Conservation (phyloP, 2,329 filamentous ascomycete species). For the Cordyceps militaris region DNA sequence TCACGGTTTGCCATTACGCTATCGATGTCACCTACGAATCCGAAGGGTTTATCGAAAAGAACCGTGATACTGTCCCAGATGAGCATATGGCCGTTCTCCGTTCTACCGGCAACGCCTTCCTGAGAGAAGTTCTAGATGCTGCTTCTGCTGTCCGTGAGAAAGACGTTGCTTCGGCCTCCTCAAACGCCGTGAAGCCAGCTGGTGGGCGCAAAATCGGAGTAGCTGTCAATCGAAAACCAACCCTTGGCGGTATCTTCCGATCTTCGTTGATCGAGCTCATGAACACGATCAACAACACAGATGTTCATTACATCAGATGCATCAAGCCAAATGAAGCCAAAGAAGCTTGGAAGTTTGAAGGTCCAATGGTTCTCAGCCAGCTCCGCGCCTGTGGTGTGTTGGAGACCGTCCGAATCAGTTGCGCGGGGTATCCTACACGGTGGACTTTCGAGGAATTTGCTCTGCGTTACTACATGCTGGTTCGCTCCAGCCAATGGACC, state of each 20-base stretch:
- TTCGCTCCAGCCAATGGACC: constrained; percentile 84
- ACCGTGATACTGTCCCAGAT: constrained; percentile 95
- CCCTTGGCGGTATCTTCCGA: constrained; percentile 96
- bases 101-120: constrained; percentile 76
- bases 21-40: constrained; percentile 98
- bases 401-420: constrained; percentile 95
- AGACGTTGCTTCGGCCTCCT: constrained; percentile 59
- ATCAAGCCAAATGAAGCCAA: constrained; percentile 99
- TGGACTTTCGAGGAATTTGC: constrained; percentile 99
- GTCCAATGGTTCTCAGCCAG: constrained; percentile 96
- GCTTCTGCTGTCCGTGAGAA: constrained; percentile 86
- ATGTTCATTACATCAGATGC: constrained; percentile 97
- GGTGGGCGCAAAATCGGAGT: constrained; percentile 82
- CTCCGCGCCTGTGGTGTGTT: constrained; percentile 96
- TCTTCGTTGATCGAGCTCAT: constrained; percentile 97
- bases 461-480: constrained; percentile 95
- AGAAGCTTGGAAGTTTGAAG: constrained; percentile 95
- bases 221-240: constrained; percentile 92
- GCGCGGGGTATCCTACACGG: constrained; percentile 90
- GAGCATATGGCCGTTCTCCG: constrained; percentile 93
- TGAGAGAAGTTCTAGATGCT: constrained; percentile 76
- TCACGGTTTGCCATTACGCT: constrained; percentile 97
- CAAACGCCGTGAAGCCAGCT: constrained; percentile 69
- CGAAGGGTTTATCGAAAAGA: constrained; percentile 99
- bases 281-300: constrained; percentile 94